phyloP scores from a whole-genome alignment of 2,329 filamentous ascomycete species.

The Penicillium freii region DNA sequence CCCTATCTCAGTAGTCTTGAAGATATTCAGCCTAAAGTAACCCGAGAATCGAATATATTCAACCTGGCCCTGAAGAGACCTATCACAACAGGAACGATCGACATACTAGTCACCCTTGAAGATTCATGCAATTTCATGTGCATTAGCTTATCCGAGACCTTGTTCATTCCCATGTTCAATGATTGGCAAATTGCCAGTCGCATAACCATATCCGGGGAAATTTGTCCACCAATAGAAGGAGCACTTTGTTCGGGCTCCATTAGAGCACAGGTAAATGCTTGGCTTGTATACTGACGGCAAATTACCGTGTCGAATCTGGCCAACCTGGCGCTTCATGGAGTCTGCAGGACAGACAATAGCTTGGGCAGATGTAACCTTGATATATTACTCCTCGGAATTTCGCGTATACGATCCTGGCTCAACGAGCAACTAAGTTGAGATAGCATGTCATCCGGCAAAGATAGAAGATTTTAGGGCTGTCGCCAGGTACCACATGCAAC shows the following conservation, averaged over 20 bases:
- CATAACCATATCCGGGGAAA: not conserved
- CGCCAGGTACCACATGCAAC: not conserved
- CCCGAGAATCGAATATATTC: not conserved
- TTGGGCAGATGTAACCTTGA: not conserved
- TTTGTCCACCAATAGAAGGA: not conserved
- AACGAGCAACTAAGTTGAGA: not conserved
- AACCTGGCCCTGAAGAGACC: not conserved
- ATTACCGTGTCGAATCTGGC: constrained; percentile 2
- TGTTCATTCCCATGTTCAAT: not conserved
- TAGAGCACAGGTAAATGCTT: not conserved
- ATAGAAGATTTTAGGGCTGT: not conserved
- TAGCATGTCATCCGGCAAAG: not conserved
- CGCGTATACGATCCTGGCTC: not conserved
- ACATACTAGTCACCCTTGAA: not conserved
- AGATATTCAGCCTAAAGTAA: not conserved
- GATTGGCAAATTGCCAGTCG: not conserved
- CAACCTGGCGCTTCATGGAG: not conserved
- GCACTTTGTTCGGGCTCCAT: not conserved
- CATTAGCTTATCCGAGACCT: not conserved
- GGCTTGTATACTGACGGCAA: not conserved
- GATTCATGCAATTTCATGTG: not conserved
- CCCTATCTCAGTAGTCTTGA: not conserved
- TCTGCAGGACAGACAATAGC: not conserved
- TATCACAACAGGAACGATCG: constrained; percentile 4
- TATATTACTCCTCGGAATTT: not conserved